A percentile compares a stretch with the other conserved stretches of the same genome.
phyloP scores from a whole-genome alignment of 2,329 filamentous ascomycete species.

The Claviceps paspali region DNA sequence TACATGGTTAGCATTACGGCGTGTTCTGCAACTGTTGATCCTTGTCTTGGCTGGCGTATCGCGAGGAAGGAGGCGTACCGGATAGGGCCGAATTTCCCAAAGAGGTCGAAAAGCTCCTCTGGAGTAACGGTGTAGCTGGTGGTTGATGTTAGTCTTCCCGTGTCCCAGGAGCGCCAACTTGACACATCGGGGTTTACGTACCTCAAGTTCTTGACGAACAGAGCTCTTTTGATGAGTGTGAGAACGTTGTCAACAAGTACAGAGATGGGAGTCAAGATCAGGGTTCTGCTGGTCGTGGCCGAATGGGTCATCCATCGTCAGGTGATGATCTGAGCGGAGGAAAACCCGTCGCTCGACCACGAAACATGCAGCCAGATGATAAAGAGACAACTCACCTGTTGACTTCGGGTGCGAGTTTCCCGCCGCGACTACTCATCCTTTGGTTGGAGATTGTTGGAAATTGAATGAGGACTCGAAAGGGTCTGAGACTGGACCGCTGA shows the following conservation, averaged over 20 bases:
- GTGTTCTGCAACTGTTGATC: conserved; percentile 3
- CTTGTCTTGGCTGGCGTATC: neutral
- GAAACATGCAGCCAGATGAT: conserved; percentile 5
- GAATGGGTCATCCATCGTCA: neutral
- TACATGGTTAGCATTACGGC: conserved; percentile 4
- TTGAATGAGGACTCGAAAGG: conserved; percentile 16
- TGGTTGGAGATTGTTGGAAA: conserved; percentile 25
- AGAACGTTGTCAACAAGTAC: conserved; percentile 11
- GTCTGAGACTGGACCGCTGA: conserved; percentile 7
- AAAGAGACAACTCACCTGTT: conserved; percentile 53
- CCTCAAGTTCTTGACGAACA: conserved; percentile 99
- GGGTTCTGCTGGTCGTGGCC: neutral
- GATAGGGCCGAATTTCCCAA: conserved; percentile 92
- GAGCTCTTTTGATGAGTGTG: conserved; percentile 52
- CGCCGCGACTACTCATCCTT: conserved; percentile 94
- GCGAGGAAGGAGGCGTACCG: conserved; percentile 43
- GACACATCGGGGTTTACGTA: conserved; percentile 27
- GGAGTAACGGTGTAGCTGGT: conserved; percentile 93
- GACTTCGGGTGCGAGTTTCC: conserved; percentile 98
- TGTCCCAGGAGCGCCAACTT: too few relatives aligned
- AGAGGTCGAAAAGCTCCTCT: conserved; percentile 96
- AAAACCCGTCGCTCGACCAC: conserved; percentile 1
- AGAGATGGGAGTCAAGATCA: too few relatives aligned
- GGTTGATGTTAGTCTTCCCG: conserved; percentile 13
- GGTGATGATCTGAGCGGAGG: neutral